phyloP scores from a whole-genome alignment of 805 yeast genomes.

The Zygoascus tannicola region DNA sequence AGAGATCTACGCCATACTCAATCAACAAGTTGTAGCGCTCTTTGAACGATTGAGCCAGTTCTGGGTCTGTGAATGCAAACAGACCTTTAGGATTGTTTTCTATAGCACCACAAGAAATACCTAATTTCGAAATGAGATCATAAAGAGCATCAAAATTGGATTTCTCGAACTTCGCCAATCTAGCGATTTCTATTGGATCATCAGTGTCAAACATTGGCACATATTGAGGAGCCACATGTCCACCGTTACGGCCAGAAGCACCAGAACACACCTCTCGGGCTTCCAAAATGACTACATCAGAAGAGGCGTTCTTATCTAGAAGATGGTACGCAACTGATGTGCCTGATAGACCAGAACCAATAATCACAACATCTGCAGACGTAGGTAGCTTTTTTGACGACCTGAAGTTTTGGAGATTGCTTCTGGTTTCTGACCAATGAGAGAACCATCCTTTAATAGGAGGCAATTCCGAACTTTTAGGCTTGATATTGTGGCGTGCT shows the following conservation, averaged over 20 bases:
- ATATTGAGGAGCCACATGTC: conserved; percentile 35
- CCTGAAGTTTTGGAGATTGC: conserved; percentile 6
- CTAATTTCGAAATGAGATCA: conserved; percentile 26
- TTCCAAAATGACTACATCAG: conserved; percentile 30
- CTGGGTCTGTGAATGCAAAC: conserved; percentile 11
- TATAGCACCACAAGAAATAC: conserved; percentile 33
- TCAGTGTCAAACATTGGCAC: neutral
- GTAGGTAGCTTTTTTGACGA: conserved; percentile 26
- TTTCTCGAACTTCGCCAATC: conserved; percentile 8
- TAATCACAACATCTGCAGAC: conserved; percentile 32
- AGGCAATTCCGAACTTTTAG: neutral
- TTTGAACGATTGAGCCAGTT: neutral
- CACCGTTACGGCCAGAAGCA: conserved; percentile 44
- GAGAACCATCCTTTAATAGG: conserved; percentile 8
- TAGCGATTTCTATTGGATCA: neutral
- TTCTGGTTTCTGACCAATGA: conserved; percentile 8
- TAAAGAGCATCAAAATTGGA: conserved; percentile 9
- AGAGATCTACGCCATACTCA: neutral
- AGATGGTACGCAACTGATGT: conserved; percentile 33
- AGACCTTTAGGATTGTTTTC: conserved; percentile 29
- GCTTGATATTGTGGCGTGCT: neutral
- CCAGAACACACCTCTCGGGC: conserved; percentile 36
- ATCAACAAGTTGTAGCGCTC: neutral
- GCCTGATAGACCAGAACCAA: conserved; percentile 42
- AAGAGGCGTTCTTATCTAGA: conserved; percentile 9